phyloP scores from a whole-genome alignment of 2,329 filamentous ascomycete species.

The Claviceps sorghi region DNA sequence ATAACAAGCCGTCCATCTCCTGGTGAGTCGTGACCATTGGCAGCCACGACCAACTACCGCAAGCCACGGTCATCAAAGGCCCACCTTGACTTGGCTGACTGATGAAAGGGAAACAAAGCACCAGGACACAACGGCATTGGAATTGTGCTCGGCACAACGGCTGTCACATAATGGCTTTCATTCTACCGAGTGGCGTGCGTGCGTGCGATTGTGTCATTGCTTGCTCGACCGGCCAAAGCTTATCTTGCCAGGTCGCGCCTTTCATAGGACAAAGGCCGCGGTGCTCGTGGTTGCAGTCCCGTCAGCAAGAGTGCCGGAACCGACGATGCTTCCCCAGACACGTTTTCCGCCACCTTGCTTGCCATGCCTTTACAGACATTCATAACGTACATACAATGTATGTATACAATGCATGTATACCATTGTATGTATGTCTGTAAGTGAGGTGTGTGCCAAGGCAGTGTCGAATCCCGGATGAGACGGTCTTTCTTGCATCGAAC shows the following conservation, averaged over 20 bases:
- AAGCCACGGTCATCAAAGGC: neutral
- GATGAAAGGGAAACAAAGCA: neutral
- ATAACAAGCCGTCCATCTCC: too few relatives aligned
- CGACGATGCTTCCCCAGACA: neutral
- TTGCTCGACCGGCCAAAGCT: neutral
- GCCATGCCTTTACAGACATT: neutral
- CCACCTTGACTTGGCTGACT: neutral
- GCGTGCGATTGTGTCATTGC: neutral
- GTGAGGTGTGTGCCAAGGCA: neutral
- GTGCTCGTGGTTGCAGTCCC: neutral
- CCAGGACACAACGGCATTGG: neutral
- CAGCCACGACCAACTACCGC: neutral
- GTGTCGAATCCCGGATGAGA: neutral
- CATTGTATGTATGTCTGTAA: too few relatives aligned
- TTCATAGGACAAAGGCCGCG: neutral
- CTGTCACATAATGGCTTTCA: neutral
- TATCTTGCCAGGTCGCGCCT: neutral
- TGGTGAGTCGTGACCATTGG: neutral
- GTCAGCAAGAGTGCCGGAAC: neutral
- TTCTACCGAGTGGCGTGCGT: neutral
- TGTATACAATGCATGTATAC: too few relatives aligned
- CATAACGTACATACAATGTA: too few relatives aligned
- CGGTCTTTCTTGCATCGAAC: neutral
- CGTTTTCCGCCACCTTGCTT: neutral
- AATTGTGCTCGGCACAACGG: neutral